Conservation (phyloP, 2,329 filamentous ascomycete genomes). For the Ophiostoma ips region DNA sequence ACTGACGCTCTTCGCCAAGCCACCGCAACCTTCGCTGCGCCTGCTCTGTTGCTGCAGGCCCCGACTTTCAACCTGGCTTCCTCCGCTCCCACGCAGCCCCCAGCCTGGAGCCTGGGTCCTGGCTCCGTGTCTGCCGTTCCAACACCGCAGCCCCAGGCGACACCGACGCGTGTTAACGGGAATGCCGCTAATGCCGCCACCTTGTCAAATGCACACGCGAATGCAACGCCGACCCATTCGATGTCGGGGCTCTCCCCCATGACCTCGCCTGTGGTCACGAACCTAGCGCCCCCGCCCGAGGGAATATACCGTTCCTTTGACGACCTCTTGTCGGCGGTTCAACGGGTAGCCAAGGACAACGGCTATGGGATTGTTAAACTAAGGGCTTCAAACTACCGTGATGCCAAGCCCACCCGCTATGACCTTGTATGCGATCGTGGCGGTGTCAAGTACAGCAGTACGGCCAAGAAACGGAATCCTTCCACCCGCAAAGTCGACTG, state of each 20-base stretch:
- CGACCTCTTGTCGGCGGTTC: constrained; percentile 42
- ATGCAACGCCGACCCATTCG: constrained; percentile 13
- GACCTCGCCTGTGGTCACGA: constrained; percentile 17
- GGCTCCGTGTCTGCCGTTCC: constrained; percentile 6
- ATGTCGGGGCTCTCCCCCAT: constrained; percentile 7
- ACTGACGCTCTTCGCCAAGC: neutral
- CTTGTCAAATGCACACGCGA: constrained; percentile 9
- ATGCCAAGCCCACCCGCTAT: constrained; percentile 47
- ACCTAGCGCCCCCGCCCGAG: constrained; percentile 41
- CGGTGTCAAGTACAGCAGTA: constrained; percentile 51
- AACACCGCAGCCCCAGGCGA: constrained; percentile 9
- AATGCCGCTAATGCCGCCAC: constrained; percentile 1
- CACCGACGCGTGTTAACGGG: constrained; percentile 11
- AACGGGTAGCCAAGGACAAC: constrained; percentile 46
- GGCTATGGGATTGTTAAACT: constrained; percentile 50
- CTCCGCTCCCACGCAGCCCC: constrained; percentile 11
- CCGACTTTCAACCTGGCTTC: constrained; percentile 15
- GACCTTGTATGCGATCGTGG: constrained; percentile 50
- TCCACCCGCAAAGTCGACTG: constrained; percentile 51
- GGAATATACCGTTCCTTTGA: constrained; percentile 47
- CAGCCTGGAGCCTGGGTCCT: constrained; percentile 13
- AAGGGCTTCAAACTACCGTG: constrained; percentile 48
- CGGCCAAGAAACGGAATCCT: constrained; percentile 49
- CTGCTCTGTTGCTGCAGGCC: constrained; percentile 7
- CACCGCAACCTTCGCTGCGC: neutral